Conservation (phyloP, 176 grass and related monocot species). For the Melocanna baccifera region DNA sequence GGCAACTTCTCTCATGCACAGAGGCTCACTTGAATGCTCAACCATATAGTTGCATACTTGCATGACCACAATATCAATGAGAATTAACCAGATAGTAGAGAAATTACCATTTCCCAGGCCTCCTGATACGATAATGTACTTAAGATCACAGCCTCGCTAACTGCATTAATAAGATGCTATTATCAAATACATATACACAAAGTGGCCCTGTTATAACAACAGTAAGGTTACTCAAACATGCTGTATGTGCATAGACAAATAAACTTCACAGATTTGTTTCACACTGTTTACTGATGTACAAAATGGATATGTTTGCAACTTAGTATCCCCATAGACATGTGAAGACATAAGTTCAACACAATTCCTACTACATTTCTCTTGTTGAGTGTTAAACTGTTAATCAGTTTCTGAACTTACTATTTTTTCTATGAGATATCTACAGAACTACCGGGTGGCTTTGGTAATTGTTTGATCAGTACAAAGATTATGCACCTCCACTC, state of each 20-base stretch:
- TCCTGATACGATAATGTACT: conserved; percentile 95
- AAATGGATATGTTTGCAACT: neutral
- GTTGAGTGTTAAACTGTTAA: neutral
- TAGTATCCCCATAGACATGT: neutral
- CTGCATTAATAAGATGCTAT: conserved; percentile 51
- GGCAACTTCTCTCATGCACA: neutral
- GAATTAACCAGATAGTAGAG: conserved; percentile 6
- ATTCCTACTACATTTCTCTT: neutral
- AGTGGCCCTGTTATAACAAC: neutral
- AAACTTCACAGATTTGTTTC: neutral
- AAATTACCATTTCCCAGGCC: conserved; percentile 99
- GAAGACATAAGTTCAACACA: neutral
- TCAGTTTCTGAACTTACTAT: neutral
- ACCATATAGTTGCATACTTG: neutral
- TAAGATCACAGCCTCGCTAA: conserved; percentile 95
- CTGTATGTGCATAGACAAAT: neutral
- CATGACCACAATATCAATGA: neutral
- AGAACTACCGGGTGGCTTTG: neutral
- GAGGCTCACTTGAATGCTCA: neutral
- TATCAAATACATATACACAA: conserved; percentile 28
- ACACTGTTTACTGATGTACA: neutral
- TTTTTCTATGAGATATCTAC: neutral
- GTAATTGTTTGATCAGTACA: neutral
- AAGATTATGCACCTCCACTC: neutral
- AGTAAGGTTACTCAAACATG: conserved; percentile 3